A percentile compares a stretch with the other conserved stretches of the same genome.
These are phyloP conservation scores for Rhipidocladum racemiflorum DNA, from an alignment of 176 grass and related monocot genomes.

Conservation along the genomic window DNA sequence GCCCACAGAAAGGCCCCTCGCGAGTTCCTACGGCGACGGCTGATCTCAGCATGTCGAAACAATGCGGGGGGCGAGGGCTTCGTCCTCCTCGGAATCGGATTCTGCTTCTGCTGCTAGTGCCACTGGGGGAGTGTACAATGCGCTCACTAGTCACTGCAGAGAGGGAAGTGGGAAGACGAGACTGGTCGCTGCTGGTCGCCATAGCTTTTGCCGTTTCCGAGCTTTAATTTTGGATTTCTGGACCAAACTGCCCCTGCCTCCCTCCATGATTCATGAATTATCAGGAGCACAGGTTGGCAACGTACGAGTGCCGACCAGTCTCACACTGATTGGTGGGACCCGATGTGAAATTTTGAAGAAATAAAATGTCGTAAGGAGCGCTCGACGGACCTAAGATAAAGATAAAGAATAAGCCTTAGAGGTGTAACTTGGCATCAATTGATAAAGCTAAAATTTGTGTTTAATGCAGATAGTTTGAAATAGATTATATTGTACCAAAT, in stretches of 20 bases:
- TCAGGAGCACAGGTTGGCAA: background rate
- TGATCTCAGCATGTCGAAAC: constrained; percentile 1
- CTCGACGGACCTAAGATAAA: too few relatives aligned
- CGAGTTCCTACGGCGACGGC: background rate
- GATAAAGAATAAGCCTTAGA: too few relatives aligned
- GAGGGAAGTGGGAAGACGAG: background rate
- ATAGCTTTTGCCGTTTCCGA: constrained; percentile 58
- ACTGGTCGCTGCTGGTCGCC: constrained; percentile 30
- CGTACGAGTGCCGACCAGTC: background rate
- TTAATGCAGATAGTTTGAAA: too few relatives aligned
- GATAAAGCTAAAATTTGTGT: too few relatives aligned
- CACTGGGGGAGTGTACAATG: background rate
- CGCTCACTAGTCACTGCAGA: too few relatives aligned
- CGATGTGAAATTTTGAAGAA: background rate
- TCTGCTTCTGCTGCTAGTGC: background rate
- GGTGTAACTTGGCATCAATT: too few relatives aligned
- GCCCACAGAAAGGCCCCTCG: constrained; percentile 8
- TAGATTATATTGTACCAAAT: too few relatives aligned
- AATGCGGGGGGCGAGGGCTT: background rate
- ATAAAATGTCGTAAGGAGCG: too few relatives aligned
- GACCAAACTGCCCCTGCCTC: constrained; percentile 42
- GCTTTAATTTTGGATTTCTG: constrained; percentile 16
- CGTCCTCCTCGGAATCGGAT: background rate
- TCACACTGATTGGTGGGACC: background rate
- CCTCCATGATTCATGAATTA: constrained; percentile 5